phyloP scores from a whole-genome alignment of 345 rosid species.

The Microcos paniculata region DNA sequence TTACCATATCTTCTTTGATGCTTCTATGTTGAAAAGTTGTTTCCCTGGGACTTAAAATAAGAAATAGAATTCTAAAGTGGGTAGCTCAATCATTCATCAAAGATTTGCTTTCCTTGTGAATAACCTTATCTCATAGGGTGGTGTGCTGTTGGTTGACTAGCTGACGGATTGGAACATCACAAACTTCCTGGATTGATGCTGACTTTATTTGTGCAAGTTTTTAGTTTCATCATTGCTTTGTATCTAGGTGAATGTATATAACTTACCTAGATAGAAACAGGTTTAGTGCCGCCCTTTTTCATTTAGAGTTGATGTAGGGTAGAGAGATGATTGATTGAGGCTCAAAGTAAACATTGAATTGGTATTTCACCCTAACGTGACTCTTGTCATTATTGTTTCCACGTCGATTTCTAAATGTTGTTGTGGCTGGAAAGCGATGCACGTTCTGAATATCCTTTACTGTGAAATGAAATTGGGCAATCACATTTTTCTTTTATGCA shows the following conservation, averaged over 20 bases:
- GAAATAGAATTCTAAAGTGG: slow-evolving; percentile 5
- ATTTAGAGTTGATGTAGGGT: slow-evolving; percentile 9
- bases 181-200: slow-evolving; percentile 38
- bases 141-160: slow-evolving; percentile 27
- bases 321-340: slow-evolving; percentile 10
- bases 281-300: slow-evolving; percentile 8
- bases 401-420: slow-evolving; percentile 20
- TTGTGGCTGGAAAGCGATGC: slow-evolving; percentile 25
- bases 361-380: not conserved
- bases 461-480: slow-evolving; percentile 6
- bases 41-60: not conserved
- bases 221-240: slow-evolving; percentile 21
- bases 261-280: slow-evolving; percentile 25
- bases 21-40: slow-evolving; percentile 26
- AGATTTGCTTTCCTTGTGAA: slow-evolving; percentile 20
- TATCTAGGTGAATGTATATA: slow-evolving; percentile 23
- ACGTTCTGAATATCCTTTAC: slow-evolving; percentile 13
- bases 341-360: slow-evolving; percentile 3
- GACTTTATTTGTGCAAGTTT: slow-evolving; percentile 33
- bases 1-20: slow-evolving; percentile 23
- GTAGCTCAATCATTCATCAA: slow-evolving; percentile 24
- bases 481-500: slow-evolving; percentile 19
- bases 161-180: slow-evolving; percentile 33
- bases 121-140: slow-evolving; percentile 30
- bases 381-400: slow-evolving; percentile 11